These are phyloP conservation scores for Phaeosphaeriaceae sp. DNA, from an alignment of 2,329 filamentous ascomycete species.

Conservation along the genomic window DNA sequence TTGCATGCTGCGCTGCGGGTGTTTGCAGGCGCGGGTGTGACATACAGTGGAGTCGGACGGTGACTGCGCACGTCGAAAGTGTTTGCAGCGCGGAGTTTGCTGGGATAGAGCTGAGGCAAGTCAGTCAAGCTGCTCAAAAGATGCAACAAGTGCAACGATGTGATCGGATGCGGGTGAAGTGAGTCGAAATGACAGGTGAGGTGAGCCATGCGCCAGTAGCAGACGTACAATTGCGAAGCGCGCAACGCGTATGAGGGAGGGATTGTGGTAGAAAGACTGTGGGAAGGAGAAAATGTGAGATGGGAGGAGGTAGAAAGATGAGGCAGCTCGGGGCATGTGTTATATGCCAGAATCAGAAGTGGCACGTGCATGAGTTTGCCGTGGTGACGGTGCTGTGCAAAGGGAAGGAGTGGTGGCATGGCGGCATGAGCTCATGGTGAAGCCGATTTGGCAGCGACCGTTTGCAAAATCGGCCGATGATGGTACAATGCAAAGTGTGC, in stretches of 20 bases:
- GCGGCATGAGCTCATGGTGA: conserved; percentile 11
- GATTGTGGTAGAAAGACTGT: not conserved
- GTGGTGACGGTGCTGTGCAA: conserved; percentile 16
- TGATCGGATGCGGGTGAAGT: conserved; percentile 4
- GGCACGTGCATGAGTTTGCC: conserved; percentile 14
- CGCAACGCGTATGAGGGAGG: not conserved
- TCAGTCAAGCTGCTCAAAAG: conserved; percentile 19
- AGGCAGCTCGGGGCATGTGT: conserved; percentile 5
- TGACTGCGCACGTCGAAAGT: not conserved
- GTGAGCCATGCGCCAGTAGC: conserved; percentile 1
- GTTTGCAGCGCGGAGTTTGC: not conserved
- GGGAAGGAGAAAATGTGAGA: too few relatives aligned
- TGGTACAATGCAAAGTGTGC: not conserved
- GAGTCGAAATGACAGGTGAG: not conserved
- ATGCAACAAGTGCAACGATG: conserved; percentile 10
- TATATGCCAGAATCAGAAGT: conserved; percentile 11
- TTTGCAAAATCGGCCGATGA: not conserved
- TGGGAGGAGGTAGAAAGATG: conserved; percentile 3
- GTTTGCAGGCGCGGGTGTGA: not conserved
- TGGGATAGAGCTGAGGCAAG: conserved; percentile 11
- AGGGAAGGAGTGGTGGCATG: conserved; percentile 5
- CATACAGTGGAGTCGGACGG: not conserved
- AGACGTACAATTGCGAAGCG: conserved; percentile 4
- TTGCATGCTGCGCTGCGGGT: not conserved
- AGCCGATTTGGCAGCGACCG: conserved; percentile 3